A percentile compares a stretch with the other conserved stretches of the same genome.
Evolutionary conservation across 495 filamentous ascomycete genomes (phyloP).

Genomic region (Penicillium canescens): DNA sequence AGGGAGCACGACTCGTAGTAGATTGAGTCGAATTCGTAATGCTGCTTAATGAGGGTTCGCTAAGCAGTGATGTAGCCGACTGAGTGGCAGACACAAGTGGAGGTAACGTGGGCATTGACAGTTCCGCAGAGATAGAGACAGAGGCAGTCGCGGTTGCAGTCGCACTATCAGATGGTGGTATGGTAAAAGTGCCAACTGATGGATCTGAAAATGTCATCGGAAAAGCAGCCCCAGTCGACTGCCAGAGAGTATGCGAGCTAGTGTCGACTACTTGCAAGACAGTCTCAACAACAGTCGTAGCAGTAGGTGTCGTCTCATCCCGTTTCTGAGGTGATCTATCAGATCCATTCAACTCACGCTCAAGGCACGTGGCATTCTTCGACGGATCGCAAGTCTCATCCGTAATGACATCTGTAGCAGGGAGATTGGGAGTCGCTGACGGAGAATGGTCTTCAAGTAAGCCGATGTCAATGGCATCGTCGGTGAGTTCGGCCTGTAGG

Average conservation of each 20-base stretch:
- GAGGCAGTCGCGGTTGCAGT: not conserved
- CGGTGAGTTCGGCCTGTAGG: conserved; percentile 4
- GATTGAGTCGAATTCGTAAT: not conserved
- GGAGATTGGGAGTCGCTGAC: not conserved
- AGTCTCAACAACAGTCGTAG: conserved; percentile 11
- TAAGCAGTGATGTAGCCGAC: not conserved
- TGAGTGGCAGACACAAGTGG: conserved; percentile 4
- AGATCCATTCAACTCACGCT: not conserved
- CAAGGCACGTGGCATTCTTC: conserved; percentile 9
- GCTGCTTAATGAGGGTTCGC: not conserved
- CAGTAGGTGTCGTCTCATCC: conserved; percentile 12
- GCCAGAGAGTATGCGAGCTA: conserved; percentile 18
- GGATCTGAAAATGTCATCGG: conserved; percentile 21
- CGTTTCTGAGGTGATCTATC: conserved; percentile 14
- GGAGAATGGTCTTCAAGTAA: not conserved
- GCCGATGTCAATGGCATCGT: conserved; percentile 2
- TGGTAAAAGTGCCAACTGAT: conserved; percentile 10
- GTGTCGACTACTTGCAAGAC: conserved; percentile 23
- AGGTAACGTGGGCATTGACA: not conserved
- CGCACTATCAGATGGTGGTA: conserved; percentile 6
- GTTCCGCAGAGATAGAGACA: not conserved
- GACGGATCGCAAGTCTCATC: conserved; percentile 12
- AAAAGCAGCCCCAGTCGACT: conserved; percentile 12
- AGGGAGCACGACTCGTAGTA: conserved; percentile 2
- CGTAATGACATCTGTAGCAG: conserved; percentile 2